Evolutionary conservation across 169 alveolate genomes (phyloP), one percentile per base, ranked within the genome.

Genomic region (Plasmodium relictum): DNA sequence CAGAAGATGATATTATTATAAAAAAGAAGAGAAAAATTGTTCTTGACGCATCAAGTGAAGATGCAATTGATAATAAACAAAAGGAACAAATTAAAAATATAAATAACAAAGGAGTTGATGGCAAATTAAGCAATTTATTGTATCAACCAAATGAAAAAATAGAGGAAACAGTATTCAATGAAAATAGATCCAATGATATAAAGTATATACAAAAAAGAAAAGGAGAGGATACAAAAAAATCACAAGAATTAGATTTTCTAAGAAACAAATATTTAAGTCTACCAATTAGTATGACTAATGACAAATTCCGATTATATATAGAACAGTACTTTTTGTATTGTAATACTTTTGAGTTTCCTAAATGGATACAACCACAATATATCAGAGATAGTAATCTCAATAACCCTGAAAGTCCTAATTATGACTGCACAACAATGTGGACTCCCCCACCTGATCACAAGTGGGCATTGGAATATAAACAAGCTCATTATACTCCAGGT

Each of bases 401-500:
- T 59, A 83, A 89, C 50, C 98, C 98, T 8, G 98, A 93, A 6
- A 96, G 96, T 42, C 96, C 96, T 1, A 93, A 94, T 37, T 98
- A 98, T 88, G 99, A 98, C 74, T 97, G 97, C 9, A 93, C 98
- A 3, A 98, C 99, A 8, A 80, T 98, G 41, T 97, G 94, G 94
- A 96, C 98, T 0, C 99, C 99, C n/a, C 92, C 96, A 39, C 92
- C 93, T 2, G 93, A 92, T 59, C 96, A 97, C 74, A 95, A 93
- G 56, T 95, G 97, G 93, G 95, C 97, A 0, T 41, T 78, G 6
- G 97, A 94, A 42, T 94, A 78, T 76, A 93, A 93, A 41, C 91
- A 93, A 61, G 90, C 94, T 39, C 98, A 96, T 83, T 96, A 96
- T 89, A 98, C 99, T 5, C 99, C 99, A 1, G 98, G 99, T n/a